Evolutionary conservation across 1,284 basidiomycete species (phyloP).

Genomic region (Ustanciosporium gigantosporum): DNA sequence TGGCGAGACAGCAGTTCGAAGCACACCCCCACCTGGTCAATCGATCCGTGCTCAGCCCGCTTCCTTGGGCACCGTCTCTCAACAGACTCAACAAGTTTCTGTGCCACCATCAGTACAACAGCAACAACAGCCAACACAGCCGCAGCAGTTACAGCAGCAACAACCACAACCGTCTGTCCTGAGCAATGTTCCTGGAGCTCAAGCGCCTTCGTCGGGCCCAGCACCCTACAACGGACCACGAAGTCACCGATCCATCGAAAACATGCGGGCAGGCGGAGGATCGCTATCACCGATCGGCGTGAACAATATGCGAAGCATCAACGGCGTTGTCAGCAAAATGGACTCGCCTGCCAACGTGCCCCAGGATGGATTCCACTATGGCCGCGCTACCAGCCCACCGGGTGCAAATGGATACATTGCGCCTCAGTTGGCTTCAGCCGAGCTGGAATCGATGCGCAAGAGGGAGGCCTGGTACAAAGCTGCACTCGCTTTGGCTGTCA

Average conservation of each 20-base stretch:
- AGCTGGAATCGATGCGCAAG: conserved; percentile 76
- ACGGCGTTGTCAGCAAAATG: conserved; percentile 41
- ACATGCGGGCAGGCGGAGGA: conserved; percentile 39
- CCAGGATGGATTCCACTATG: conserved; percentile 53
- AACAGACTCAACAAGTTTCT: too few relatives aligned
- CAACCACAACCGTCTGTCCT: too few relatives aligned
- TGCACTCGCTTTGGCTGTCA: conserved; percentile 75
- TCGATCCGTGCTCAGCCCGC: too few relatives aligned
- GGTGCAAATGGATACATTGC: conserved; percentile 31
- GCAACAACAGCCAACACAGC: too few relatives aligned
- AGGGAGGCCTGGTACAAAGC: conserved; percentile 85
- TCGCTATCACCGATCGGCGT: conserved; percentile 30
- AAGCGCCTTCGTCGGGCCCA: conserved; percentile 5
- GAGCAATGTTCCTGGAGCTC: too few relatives aligned
- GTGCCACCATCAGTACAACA: too few relatives aligned
- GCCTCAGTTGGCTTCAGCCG: conserved; percentile 61
- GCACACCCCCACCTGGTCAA: too few relatives aligned
- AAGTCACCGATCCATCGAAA: conserved; percentile 51
- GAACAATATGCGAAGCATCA: conserved; percentile 41
- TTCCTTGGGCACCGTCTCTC: too few relatives aligned
- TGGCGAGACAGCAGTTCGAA: too few relatives aligned
- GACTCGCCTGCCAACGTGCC: conserved; percentile 33
- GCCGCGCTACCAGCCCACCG: conserved; percentile 22
- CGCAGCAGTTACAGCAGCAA: background rate
- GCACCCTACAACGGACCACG: conserved; percentile 38